These are phyloP conservation scores for Pythium periplocum DNA, from an alignment of 352 stramenopile species.

Conservation along the genomic window DNA sequence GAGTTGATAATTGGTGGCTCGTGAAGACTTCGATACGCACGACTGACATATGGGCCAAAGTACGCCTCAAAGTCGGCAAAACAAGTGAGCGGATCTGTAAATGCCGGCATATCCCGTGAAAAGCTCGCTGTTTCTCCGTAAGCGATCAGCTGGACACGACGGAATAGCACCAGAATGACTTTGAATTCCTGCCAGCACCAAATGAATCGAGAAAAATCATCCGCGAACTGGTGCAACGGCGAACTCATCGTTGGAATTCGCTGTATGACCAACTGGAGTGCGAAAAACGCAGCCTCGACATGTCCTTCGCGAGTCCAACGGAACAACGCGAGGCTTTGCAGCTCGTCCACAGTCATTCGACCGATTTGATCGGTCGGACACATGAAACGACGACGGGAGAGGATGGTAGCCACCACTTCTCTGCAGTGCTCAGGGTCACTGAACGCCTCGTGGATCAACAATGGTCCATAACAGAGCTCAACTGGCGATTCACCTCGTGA, in stretches of 20 bases:
- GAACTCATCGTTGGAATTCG: neutral
- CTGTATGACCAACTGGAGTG: no score
- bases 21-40: no score
- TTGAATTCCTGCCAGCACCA: constrained; percentile 16
- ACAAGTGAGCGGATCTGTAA: no score
- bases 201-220: constrained; percentile 10
- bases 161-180: constrained; percentile 13
- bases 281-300: no score
- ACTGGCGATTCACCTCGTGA: constrained; percentile 1
- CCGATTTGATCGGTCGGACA: constrained; percentile 1
- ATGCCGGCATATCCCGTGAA: no score
- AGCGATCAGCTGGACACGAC: constrained; percentile 17
- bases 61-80: no score
- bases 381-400: constrained; percentile 2
- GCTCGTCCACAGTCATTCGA: constrained; percentile 16
- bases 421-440: constrained; percentile 1
- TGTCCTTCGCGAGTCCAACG: constrained; percentile 6
- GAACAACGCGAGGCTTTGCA: constrained; percentile 15
- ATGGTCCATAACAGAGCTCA: constrained; percentile 3
- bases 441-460: constrained; percentile 1
- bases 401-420: constrained; percentile 9
- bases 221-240: constrained; percentile 12
- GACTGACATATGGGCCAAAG: no score
- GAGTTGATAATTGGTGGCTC: no score
- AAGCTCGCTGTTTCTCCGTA: constrained; percentile 5